Conservation (phyloP, 768 basidiomycete genomes). For the Panus rudis region DNA sequence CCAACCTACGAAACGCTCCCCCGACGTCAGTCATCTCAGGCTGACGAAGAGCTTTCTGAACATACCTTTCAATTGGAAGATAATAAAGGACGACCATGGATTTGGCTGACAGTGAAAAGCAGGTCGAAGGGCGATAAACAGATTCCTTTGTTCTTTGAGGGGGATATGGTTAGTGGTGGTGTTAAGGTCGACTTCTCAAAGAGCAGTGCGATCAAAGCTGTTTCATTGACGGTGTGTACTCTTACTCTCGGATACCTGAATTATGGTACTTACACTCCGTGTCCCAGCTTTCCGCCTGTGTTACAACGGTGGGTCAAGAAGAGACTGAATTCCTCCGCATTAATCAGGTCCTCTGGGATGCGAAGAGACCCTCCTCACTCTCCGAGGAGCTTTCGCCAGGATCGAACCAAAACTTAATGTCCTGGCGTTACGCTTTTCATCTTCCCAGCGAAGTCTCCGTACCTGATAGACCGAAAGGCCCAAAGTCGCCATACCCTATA, state of each 20-base stretch:
- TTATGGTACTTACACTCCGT: neutral
- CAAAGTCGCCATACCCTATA: constrained; percentile 31
- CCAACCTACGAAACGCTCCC: too few relatives aligned
- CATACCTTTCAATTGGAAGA: constrained; percentile 38
- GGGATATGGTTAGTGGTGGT: constrained; percentile 41
- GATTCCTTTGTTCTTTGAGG: constrained; percentile 40
- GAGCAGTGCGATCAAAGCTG: constrained; percentile 40
- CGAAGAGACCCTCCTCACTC: constrained; percentile 34
- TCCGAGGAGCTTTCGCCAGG: too few relatives aligned
- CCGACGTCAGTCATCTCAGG: too few relatives aligned
- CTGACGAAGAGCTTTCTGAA: too few relatives aligned
- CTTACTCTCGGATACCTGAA: neutral
- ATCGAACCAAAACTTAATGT: constrained; percentile 37
- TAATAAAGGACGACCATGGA: constrained; percentile 38
- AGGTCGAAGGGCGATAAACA: constrained; percentile 31
- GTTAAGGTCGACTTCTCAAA: constrained; percentile 47
- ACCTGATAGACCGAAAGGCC: constrained; percentile 27
- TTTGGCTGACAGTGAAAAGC: constrained; percentile 38
- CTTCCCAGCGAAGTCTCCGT: constrained; percentile 39
- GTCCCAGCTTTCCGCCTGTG: constrained; percentile 37
- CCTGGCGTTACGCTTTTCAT: constrained; percentile 42
- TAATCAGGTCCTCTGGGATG: constrained; percentile 37
- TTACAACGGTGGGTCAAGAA: constrained; percentile 51
- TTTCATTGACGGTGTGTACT: constrained; percentile 38
- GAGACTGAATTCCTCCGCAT: constrained; percentile 40